phyloP scores from a whole-genome alignment of 805 yeast genomes.

The Spathaspora gorwiae region DNA sequence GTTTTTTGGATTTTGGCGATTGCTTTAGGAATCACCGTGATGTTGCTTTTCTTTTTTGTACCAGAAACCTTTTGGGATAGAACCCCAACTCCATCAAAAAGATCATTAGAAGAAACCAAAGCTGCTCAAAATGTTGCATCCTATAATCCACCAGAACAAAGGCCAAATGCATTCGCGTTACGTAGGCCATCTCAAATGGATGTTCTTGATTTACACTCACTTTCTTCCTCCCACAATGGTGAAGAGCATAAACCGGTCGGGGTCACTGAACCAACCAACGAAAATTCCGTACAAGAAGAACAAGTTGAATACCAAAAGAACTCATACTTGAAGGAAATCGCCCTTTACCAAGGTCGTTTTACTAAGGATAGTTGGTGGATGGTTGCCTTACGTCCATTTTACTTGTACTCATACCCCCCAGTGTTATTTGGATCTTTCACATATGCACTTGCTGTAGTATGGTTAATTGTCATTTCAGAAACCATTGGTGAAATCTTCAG shows the following conservation, averaged over 20 bases:
- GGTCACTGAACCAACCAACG: constrained; percentile 6
- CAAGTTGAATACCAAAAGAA: neutral
- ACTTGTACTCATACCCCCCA: constrained; percentile 47
- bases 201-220: constrained; percentile 10
- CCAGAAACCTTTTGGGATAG: constrained; percentile 67
- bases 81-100: constrained; percentile 44
- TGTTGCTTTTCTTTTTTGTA: constrained; percentile 47
- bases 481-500: constrained; percentile 48
- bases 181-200: constrained; percentile 11
- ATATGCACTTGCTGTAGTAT: constrained; percentile 55
- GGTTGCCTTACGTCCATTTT: constrained; percentile 53
- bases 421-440: constrained; percentile 48
- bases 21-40: constrained; percentile 43
- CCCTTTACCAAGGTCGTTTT: constrained; percentile 47
- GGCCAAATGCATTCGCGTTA: constrained; percentile 29
- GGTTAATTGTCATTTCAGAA: constrained; percentile 61
- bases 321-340: constrained; percentile 15
- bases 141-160: constrained; percentile 19
- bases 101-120: constrained; percentile 44
- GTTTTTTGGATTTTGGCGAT: constrained; percentile 56
- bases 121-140: constrained; percentile 36
- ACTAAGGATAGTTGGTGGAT: constrained; percentile 49
- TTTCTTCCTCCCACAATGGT: constrained; percentile 12
- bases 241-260: constrained; percentile 8
- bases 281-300: neutral